Conservation (phyloP, 2,329 filamentous ascomycete species). For the Aspergillus sojae region DNA sequence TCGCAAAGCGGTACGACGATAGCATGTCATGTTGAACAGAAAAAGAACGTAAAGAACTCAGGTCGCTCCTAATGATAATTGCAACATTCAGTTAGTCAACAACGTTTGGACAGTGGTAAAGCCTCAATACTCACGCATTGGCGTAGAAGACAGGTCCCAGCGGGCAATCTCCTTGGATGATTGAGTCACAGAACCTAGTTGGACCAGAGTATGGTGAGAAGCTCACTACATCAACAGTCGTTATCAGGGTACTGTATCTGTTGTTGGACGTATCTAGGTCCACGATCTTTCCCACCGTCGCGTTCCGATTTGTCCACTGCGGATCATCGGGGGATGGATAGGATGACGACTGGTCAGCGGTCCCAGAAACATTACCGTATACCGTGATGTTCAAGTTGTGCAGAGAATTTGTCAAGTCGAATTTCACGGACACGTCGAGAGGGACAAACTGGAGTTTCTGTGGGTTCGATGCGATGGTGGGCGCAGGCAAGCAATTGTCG, state of each 20-base stretch:
- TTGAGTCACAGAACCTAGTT: conserved; percentile 67
- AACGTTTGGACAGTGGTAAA: neutral
- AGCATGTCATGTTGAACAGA: conserved; percentile 72
- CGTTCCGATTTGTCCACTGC: conserved; percentile 63
- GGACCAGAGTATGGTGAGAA: conserved; percentile 68
- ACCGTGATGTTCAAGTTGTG: conserved; percentile 76
- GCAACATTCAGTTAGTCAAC: conserved; percentile 6
- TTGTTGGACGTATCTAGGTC: conserved; percentile 60
- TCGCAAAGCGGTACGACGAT: conserved; percentile 84
- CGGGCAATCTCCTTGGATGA: conserved; percentile 69
- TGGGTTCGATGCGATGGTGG: conserved; percentile 61
- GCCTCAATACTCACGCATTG: conserved; percentile 48
- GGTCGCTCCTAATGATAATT: conserved; percentile 44
- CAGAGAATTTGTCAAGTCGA: conserved; percentile 62
- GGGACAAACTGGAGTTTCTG: conserved; percentile 78
- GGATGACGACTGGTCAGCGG: conserved; percentile 49
- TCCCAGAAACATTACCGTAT: conserved; percentile 89
- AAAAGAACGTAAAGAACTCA: conserved; percentile 67
- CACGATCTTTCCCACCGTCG: conserved; percentile 75
- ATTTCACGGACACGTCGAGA: conserved; percentile 71
- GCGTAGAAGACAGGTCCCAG: conserved; percentile 70
- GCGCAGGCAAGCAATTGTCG: conserved; percentile 74
- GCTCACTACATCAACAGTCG: conserved; percentile 72
- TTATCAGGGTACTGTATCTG: conserved; percentile 72
- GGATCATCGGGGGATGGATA: conserved; percentile 64